Base-by-base conservation (phyloP, 345 rosid genomes). In the Bruguiera parviflora region DNA sequence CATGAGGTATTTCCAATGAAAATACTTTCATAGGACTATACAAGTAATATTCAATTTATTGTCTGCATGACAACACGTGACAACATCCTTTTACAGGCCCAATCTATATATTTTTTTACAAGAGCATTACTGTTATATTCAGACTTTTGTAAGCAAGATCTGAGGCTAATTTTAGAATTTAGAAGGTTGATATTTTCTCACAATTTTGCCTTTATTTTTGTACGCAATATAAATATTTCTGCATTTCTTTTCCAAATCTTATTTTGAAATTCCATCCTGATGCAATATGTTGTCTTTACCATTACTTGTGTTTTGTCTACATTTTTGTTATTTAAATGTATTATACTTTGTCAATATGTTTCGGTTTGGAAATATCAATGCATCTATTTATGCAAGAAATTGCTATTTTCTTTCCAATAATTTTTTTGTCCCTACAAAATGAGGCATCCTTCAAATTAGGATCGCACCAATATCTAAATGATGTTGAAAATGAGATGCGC, bases 1-100 rank as follows among this genome's bases (percentile, higher is more conserved):
- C 21, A 82, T 91, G 82, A 84, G 95, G 98, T 93, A 82, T 43
- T 75, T 61, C 29, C 6, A 47, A 52, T 32, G 51, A 64, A 67
- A 55, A 31, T 22, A 15, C 46, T 16, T 64, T 61, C 5, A 16
- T 11, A 21, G 39, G 46, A 1, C 9, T 21, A 7, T 66, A 29
- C 63, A 43, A 39, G 4, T 58, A 19, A 46, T 51, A 57, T 4
- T 65, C 62, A 15, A 19, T 33, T 16, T 47, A 25, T 52, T 51
- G 18, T 11, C 27, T 65, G 28, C 31, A 31, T 52, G 61, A 27
- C 53, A 39, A 31, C 25, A 25, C 22, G 22, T 70, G 22, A 20
- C 6, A 49, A 8, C 20, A 21, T 67, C 25, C 47, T 24, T 20
- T 61, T 69, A 58, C 32, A 49, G 8, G 32, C 25, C 21, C 7